Evolutionary conservation across 768 basidiomycete genomes (phyloP).

Genomic region (Boletus tomentosulus): DNA sequence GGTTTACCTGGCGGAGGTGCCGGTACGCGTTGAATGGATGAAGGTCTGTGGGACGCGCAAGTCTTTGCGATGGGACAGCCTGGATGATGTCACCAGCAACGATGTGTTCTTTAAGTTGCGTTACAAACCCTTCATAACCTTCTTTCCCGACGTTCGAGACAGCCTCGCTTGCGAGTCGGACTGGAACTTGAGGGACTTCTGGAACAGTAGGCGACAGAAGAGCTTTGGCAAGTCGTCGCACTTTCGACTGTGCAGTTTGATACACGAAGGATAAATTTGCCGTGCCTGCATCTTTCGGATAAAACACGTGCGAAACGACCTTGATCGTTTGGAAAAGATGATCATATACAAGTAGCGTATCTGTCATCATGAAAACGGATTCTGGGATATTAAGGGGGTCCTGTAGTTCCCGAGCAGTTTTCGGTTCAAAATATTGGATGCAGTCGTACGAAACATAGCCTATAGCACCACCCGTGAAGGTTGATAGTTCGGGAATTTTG

Average conservation of each 20-base stretch:
- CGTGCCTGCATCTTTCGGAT: constrained; percentile 62
- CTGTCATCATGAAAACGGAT: constrained; percentile 93
- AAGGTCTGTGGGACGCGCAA: constrained; percentile 77
- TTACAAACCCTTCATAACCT: constrained; percentile 90
- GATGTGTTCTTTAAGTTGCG: constrained; percentile 89
- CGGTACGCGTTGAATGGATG: constrained; percentile 98
- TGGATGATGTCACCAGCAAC: constrained; percentile 98
- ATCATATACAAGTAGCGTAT: constrained; percentile 94
- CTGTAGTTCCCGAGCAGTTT: constrained; percentile 69
- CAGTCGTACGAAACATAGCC: constrained; percentile 98
- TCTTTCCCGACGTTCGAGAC: constrained; percentile 90
- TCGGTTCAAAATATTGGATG: constrained; percentile 95
- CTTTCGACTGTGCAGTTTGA: constrained; percentile 79
- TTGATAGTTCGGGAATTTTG: constrained; percentile 86
- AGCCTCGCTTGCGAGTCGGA: constrained; percentile 59
- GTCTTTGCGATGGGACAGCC: constrained; percentile 92
- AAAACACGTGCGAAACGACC: constrained; percentile 93
- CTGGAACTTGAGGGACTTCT: constrained; percentile 64
- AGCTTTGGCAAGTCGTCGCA: constrained; percentile 72
- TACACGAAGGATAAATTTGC: constrained; percentile 82
- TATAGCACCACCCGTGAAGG: constrained; percentile 96
- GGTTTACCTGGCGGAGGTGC: constrained; percentile 90
- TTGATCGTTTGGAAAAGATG: constrained; percentile 95
- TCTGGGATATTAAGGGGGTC: constrained; percentile 90
- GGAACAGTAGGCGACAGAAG: constrained; percentile 51